Evolutionary conservation across 164 flowering plant species (phyloP).

Genomic region (Stephania yunnanensis): DNA sequence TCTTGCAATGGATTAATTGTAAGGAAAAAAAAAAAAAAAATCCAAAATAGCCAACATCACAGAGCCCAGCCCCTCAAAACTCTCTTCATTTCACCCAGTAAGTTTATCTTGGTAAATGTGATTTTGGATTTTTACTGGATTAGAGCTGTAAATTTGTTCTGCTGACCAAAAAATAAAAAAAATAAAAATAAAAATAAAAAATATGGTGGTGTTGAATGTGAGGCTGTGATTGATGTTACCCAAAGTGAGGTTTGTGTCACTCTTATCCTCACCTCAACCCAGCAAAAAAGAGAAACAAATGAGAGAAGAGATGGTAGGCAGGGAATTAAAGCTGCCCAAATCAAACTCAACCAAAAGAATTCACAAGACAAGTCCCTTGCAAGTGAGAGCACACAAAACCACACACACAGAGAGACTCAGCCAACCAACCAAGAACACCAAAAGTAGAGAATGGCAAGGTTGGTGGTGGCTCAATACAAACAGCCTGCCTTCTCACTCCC

Average conservation of each 20-base stretch:
- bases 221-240: slow-evolving; percentile 38
- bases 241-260: slow-evolving; percentile 24
- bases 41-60: too few species aligned
- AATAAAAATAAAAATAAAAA: too few species aligned
- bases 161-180: too few species aligned
- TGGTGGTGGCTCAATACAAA: slow-evolving; percentile 50
- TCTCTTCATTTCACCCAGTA: too few species aligned
- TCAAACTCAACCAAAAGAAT: neutral
- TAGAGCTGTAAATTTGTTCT: too few species aligned
- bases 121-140: too few species aligned
- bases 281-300: neutral
- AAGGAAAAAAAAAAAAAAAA: too few species aligned
- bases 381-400: too few species aligned
- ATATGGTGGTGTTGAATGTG: slow-evolving; percentile 18
- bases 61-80: too few species aligned
- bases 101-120: too few species aligned
- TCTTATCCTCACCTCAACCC: slow-evolving; percentile 42
- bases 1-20: too few species aligned
- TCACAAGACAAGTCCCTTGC: neutral
- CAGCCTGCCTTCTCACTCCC: slow-evolving; percentile 56
- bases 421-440: neutral
- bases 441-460: slow-evolving; percentile 43
- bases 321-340: neutral
- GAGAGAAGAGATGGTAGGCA: slow-evolving; percentile 4
- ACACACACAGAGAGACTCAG: too few species aligned